Conservation (phyloP, 2,329 filamentous ascomycete genomes). For the Pyrenophora teres region DNA sequence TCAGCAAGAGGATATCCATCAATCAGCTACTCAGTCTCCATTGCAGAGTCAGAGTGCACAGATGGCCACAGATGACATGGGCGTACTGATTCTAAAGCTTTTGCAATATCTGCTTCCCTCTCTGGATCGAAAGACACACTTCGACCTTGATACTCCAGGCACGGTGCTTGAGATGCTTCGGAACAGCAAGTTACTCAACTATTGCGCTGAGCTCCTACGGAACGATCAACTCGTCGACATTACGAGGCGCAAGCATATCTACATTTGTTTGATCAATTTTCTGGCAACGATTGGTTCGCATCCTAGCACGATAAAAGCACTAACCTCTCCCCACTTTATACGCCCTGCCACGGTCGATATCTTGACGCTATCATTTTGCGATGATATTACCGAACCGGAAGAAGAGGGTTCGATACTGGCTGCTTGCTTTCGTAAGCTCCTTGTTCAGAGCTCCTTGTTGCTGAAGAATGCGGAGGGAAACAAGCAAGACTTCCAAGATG, state of each 20-base stretch:
- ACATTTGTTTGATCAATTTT: constrained; percentile 50
- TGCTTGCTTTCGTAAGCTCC: constrained; percentile 33
- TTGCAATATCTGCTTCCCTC: constrained; percentile 35
- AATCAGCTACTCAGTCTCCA: too few species aligned
- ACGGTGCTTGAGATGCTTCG: constrained; percentile 42
- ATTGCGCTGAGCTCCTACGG: constrained; percentile 46
- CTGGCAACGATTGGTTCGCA: constrained; percentile 42
- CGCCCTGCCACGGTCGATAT: constrained; percentile 47
- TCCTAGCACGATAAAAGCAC: constrained; percentile 30
- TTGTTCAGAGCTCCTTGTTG: constrained; percentile 27
- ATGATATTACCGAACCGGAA: background rate
- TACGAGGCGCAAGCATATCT: constrained; percentile 41
- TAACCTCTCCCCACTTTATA: constrained; percentile 43
- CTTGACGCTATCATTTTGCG: constrained; percentile 39
- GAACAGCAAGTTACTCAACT: constrained; percentile 45
- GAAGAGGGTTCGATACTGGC: constrained; percentile 31
- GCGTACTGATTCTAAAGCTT: constrained; percentile 15
- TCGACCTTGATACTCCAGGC: constrained; percentile 39
- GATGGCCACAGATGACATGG: constrained; percentile 17
- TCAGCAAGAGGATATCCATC: too few species aligned
- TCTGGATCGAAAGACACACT: constrained; percentile 21
- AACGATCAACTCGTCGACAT: constrained; percentile 51
- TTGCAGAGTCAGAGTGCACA: constrained; percentile 8
- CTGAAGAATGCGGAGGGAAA: constrained; percentile 25
- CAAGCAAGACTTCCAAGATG: constrained; percentile 22